These are phyloP conservation scores for Coemansia sp. DNA, from an alignment of 371 early-diverging fungal species.

Conservation along the genomic window DNA sequence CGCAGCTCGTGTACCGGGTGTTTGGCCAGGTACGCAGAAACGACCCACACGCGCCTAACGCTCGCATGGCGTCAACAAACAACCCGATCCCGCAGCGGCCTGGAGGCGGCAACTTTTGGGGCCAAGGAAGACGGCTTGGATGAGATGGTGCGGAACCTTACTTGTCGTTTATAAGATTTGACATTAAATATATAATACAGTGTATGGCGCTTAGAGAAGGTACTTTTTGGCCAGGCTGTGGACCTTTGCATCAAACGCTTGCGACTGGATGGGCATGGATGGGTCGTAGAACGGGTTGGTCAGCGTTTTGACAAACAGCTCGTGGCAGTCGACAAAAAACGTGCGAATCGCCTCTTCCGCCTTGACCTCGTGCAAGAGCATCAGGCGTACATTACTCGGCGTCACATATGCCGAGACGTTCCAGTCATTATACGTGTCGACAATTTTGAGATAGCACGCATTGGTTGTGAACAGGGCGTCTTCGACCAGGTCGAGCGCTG, in stretches of 20 bases:
- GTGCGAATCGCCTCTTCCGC: conserved; percentile 84
- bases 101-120: conserved; percentile 46
- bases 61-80: conserved; percentile 11
- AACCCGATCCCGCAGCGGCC: conserved; percentile 27
- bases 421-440: conserved; percentile 94
- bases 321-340: conserved; percentile 90
- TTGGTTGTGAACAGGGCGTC: conserved; percentile 64
- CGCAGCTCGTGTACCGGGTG: conserved; percentile 46
- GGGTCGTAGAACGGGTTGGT: conserved; percentile 91
- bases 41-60: background rate
- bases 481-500: conserved; percentile 94
- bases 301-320: conserved; percentile 86
- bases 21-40: conserved; percentile 33
- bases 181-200: conserved; percentile 3
- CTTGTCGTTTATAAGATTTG: background rate
- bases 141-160: background rate
- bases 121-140: conserved; percentile 22
- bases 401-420: conserved; percentile 90
- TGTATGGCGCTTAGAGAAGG: conserved; percentile 56
- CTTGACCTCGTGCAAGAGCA: conserved; percentile 89
- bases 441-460: conserved; percentile 84
- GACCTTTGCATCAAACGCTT: conserved; percentile 80
- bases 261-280: conserved; percentile 75
- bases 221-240: conserved; percentile 73
- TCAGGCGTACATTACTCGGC: conserved; percentile 81